These are phyloP conservation scores for Helicocarpus griseus DNA, from an alignment of 2,329 filamentous ascomycete genomes.

Conservation along the genomic window DNA sequence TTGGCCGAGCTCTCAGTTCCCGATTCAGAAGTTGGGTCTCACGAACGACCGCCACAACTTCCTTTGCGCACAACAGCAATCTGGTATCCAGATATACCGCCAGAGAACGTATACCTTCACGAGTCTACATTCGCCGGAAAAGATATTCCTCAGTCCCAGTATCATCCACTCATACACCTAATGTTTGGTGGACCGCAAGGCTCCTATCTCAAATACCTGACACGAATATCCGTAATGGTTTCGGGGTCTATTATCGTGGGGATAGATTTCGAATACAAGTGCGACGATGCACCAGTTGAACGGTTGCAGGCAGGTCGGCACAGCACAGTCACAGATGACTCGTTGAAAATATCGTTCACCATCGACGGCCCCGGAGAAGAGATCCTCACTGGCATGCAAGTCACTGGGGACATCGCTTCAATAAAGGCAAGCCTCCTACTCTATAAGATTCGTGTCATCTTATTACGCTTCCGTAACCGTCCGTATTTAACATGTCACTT, in stretches of 20 bases:
- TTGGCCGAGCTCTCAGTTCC: slow-evolving; percentile 14
- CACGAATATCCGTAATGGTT: slow-evolving; percentile 14
- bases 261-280: slow-evolving; percentile 13
- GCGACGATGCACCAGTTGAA: slow-evolving; percentile 5
- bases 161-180: slow-evolving; percentile 12
- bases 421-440: background rate
- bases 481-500: background rate
- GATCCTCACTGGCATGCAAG: slow-evolving; percentile 10
- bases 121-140: slow-evolving; percentile 8
- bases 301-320: slow-evolving; percentile 8
- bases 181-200: slow-evolving; percentile 15
- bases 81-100: slow-evolving; percentile 15
- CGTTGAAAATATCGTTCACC: slow-evolving; percentile 10
- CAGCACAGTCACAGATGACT: slow-evolving; percentile 4
- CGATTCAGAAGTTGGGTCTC: slow-evolving; percentile 8
- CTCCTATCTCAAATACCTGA: slow-evolving; percentile 12
- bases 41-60: slow-evolving; percentile 7
- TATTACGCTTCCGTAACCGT: background rate
- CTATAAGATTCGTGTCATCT: background rate
- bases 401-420: slow-evolving; percentile 5
- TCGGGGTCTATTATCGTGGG: slow-evolving; percentile 9
- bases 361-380: slow-evolving; percentile 16
- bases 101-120: slow-evolving; percentile 10
- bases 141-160: slow-evolving; percentile 6
- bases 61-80: slow-evolving; percentile 12